Evolutionary conservation across 371 early-diverging fungal genomes (phyloP).

Genomic region (Lichtheimia corymbifera): DNA sequence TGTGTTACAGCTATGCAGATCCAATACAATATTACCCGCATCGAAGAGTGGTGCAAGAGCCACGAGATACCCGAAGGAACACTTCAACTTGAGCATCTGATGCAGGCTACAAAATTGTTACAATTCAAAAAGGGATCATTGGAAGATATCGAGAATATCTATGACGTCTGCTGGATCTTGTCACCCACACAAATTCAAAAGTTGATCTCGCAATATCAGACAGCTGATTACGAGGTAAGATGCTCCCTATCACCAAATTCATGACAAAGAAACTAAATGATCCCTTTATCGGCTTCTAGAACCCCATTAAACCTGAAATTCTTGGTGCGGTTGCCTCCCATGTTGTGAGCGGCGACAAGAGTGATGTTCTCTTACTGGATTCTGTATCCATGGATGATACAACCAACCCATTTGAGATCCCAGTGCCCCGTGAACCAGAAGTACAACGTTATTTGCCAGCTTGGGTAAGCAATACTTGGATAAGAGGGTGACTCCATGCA

Average conservation of each 20-base stretch:
- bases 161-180: constrained; percentile 94
- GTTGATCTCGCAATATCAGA: constrained; percentile 80
- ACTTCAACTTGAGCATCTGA: constrained; percentile 86
- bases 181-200: constrained; percentile 95
- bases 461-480: constrained; percentile 40
- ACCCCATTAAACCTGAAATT: constrained; percentile 86
- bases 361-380: constrained; percentile 87
- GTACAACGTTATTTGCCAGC: constrained; percentile 60
- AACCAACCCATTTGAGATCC: constrained; percentile 62
- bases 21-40: constrained; percentile 93
- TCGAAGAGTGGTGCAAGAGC: constrained; percentile 97
- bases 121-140: constrained; percentile 87
- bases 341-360: constrained; percentile 86
- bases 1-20: constrained; percentile 82
- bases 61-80: constrained; percentile 92
- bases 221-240: constrained; percentile 73
- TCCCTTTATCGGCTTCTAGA: constrained; percentile 34
- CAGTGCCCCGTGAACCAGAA: constrained; percentile 55
- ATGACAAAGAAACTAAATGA: too few relatives aligned
- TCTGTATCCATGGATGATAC: constrained; percentile 77
- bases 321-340: constrained; percentile 86
- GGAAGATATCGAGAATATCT: constrained; percentile 92
- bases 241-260: not conserved
- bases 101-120: constrained; percentile 93
- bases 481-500: not conserved